These are phyloP conservation scores for Trametes pubescens DNA, from an alignment of 1,284 basidiomycete species.

Conservation along the genomic window DNA sequence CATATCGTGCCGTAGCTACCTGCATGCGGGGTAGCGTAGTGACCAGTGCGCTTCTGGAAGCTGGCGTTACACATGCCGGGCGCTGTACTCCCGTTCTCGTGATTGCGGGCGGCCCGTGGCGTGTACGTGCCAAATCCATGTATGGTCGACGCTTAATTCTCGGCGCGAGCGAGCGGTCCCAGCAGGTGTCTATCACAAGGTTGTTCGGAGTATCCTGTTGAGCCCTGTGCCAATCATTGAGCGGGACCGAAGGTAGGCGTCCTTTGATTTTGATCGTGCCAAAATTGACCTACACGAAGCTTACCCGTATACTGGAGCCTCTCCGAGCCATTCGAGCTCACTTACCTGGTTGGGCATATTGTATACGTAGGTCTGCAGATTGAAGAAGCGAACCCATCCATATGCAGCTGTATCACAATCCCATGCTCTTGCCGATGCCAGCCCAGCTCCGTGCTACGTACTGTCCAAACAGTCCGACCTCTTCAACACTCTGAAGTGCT, in stretches of 20 bases:
- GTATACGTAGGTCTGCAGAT: neutral
- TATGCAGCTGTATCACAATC: conserved; percentile 47
- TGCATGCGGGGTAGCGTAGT: conserved; percentile 1
- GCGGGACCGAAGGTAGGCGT: neutral
- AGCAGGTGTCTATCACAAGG: neutral
- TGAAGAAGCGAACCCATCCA: neutral
- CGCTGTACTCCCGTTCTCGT: conserved; percentile 12
- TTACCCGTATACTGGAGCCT: too few relatives aligned
- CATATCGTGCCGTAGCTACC: neutral
- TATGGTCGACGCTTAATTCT: conserved; percentile 19
- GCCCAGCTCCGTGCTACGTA: conserved; percentile 75
- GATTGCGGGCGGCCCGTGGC: conserved; percentile 13
- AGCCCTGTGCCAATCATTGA: neutral
- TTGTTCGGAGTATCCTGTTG: neutral
- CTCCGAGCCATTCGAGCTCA: neutral
- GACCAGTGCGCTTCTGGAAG: conserved; percentile 13
- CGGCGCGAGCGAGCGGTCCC: conserved; percentile 10
- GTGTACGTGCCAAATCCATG: neutral
- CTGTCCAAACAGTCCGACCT: conserved; percentile 58
- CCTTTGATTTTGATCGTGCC: neutral
- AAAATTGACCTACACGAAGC: too few relatives aligned
- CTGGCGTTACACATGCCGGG: conserved; percentile 6
- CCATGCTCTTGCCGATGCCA: conserved; percentile 71
- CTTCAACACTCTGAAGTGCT: conserved; percentile 54
- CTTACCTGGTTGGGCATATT: neutral